phyloP scores from a whole-genome alignment of 805 yeast genomes.

The Suhomyces sp. region DNA sequence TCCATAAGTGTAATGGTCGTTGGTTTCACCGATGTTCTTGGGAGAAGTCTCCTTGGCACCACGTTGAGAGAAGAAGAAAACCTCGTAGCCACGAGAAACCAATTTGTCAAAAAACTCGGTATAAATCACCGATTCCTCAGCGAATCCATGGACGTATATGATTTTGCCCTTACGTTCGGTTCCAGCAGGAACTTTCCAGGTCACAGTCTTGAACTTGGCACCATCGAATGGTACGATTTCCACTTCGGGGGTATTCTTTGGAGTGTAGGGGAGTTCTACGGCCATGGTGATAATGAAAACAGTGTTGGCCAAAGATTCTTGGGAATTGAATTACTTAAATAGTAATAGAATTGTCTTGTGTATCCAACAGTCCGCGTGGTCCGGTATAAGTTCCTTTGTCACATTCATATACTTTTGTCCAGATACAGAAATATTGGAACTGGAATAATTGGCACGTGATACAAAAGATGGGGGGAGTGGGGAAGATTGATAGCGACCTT shows the following conservation, averaged over 20 bases:
- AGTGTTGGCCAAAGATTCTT: too few species aligned
- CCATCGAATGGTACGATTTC: constrained; percentile 36
- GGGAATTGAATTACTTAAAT: too few species aligned
- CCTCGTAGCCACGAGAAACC: constrained; percentile 56
- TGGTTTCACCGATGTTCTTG: constrained; percentile 51
- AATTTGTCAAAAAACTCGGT: constrained; percentile 54
- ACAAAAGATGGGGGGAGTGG: too few species aligned
- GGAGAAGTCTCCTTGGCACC: constrained; percentile 71
- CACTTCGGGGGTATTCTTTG: constrained; percentile 29
- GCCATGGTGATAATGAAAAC: too few species aligned
- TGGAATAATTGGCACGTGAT: too few species aligned
- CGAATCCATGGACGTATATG: constrained; percentile 69
- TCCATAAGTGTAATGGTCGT: constrained; percentile 54
- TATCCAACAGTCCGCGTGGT: too few species aligned
- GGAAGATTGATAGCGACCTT: too few species aligned
- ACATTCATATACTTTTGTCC: too few species aligned
- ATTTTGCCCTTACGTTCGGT: constrained; percentile 50
- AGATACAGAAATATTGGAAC: too few species aligned
- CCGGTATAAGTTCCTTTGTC: too few species aligned
- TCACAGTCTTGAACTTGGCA: constrained; percentile 40
- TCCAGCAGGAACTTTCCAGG: constrained; percentile 39
- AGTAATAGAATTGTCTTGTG: too few species aligned
- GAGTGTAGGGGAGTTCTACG: constrained; percentile 32
- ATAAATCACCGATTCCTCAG: constrained; percentile 55
- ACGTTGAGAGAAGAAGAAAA: constrained; percentile 70